phyloP scores from a whole-genome alignment of 768 basidiomycete species.

The Hygrocybe coccinea region DNA sequence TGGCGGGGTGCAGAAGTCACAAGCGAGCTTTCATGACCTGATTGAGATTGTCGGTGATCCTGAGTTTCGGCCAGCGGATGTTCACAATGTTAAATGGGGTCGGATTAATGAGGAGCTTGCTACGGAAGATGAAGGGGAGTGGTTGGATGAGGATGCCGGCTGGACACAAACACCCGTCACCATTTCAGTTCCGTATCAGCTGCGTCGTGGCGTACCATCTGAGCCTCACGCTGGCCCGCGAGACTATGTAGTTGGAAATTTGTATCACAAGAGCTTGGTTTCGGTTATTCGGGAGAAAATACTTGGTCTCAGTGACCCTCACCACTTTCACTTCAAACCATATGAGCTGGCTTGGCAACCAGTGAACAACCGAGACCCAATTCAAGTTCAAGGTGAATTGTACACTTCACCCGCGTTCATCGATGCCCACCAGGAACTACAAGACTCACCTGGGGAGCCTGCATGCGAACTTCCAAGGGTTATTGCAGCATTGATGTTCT shows the following conservation, averaged over 20 bases:
- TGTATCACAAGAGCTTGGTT: conserved; percentile 22
- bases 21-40: background rate
- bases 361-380: conserved; percentile 13
- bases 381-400: conserved; percentile 16
- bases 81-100: background rate
- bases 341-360: conserved; percentile 29
- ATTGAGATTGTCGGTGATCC: background rate
- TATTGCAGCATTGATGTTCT: conserved; percentile 25
- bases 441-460: conserved; percentile 12
- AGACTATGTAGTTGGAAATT: conserved; percentile 16
- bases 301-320: conserved; percentile 7
- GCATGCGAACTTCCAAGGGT: conserved; percentile 17
- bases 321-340: conserved; percentile 23
- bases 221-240: background rate
- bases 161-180: conserved; percentile 1
- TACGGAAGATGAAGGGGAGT: background rate
- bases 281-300: conserved; percentile 24
- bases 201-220: background rate
- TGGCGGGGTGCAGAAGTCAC: conserved; percentile 2
- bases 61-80: background rate
- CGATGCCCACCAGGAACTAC: conserved; percentile 16
- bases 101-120: background rate
- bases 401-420: conserved; percentile 16
- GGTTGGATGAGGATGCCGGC: conserved; percentile 1
- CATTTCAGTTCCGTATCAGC: conserved; percentile 2